Percentiles rank a stretch among this genome's conserved stretches.
Conservation (phyloP, 257 asterid species). For the Gentiana dahurica region DNA sequence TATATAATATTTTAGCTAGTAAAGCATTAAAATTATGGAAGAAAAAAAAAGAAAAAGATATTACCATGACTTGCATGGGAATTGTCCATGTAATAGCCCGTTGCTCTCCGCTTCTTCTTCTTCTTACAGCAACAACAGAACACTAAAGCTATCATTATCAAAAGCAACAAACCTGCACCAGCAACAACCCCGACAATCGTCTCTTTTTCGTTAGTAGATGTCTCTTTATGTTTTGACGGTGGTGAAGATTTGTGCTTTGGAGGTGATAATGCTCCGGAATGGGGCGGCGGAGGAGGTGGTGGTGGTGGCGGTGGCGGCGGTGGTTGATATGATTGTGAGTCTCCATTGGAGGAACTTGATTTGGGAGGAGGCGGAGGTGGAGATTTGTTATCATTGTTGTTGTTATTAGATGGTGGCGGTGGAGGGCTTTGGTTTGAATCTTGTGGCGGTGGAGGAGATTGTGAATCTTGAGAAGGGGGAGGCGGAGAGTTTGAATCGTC, state of each 20-base stretch:
- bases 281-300: slow-evolving; percentile 8
- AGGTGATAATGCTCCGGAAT: slow-evolving; percentile 7
- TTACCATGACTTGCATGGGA: slow-evolving; percentile 33
- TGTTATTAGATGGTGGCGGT: slow-evolving; percentile 6
- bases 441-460: slow-evolving; percentile 12
- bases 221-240: slow-evolving; percentile 3
- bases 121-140: slow-evolving; percentile 16
- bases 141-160: slow-evolving; percentile 29
- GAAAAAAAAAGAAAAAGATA: slow-evolving; percentile 1
- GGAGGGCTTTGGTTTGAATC: slow-evolving; percentile 1
- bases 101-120: slow-evolving; percentile 38
- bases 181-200: slow-evolving; percentile 48
- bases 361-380: slow-evolving; percentile 17
- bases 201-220: slow-evolving; percentile 14
- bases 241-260: slow-evolving; percentile 15
- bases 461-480: background rate
- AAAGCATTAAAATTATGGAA: background rate
- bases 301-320: slow-evolving; percentile 23
- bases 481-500: background rate
- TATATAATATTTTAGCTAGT: too few relatives aligned
- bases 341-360: slow-evolving; percentile 1
- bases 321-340: slow-evolving; percentile 4
- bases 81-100: slow-evolving; percentile 41
- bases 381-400: slow-evolving; percentile 6
- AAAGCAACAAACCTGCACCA: slow-evolving; percentile 42